Evolutionary conservation across 176 grass and related monocot genomes (phyloP).

Genomic region (Aegilops sharonensis): DNA sequence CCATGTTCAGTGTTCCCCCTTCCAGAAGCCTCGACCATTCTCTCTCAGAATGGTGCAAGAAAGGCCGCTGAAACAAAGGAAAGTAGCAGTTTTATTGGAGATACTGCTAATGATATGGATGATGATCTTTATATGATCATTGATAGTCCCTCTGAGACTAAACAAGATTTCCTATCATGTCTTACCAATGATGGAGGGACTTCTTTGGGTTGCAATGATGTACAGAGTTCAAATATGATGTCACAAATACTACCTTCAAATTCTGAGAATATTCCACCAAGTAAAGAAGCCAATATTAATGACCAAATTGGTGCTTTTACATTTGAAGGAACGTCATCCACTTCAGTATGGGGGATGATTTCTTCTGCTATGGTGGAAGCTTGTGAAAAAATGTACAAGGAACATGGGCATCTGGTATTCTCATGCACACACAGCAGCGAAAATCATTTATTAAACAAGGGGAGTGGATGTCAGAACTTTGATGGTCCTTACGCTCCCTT

Average conservation of each 20-base stretch:
- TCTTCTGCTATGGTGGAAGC: slow-evolving; percentile 67
- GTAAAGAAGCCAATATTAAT: slow-evolving; percentile 33
- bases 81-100: slow-evolving; percentile 48
- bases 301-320: slow-evolving; percentile 86
- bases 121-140: slow-evolving; percentile 71
- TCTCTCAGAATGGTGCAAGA: slow-evolving; percentile 55
- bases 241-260: slow-evolving; percentile 5
- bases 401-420: slow-evolving; percentile 72
- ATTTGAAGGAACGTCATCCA: slow-evolving; percentile 69
- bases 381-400: slow-evolving; percentile 68
- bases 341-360: slow-evolving; percentile 80
- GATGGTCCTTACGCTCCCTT: slow-evolving; percentile 39
- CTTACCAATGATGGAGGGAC: slow-evolving; percentile 35
- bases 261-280: slow-evolving; percentile 21
- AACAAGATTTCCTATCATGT: slow-evolving; percentile 53
- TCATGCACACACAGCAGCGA: slow-evolving; percentile 52
- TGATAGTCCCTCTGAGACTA: slow-evolving; percentile 42
- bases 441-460: neutral
- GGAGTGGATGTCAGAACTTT: slow-evolving; percentile 34
- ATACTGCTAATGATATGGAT: slow-evolving; percentile 50
- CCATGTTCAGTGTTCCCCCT: slow-evolving; percentile 75
- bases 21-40: slow-evolving; percentile 67
- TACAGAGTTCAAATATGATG: slow-evolving; percentile 15
- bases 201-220: slow-evolving; percentile 22
- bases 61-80: slow-evolving; percentile 63